phyloP scores from a whole-genome alignment of 1,139 yeast species.

The Taphrina betulina region DNA sequence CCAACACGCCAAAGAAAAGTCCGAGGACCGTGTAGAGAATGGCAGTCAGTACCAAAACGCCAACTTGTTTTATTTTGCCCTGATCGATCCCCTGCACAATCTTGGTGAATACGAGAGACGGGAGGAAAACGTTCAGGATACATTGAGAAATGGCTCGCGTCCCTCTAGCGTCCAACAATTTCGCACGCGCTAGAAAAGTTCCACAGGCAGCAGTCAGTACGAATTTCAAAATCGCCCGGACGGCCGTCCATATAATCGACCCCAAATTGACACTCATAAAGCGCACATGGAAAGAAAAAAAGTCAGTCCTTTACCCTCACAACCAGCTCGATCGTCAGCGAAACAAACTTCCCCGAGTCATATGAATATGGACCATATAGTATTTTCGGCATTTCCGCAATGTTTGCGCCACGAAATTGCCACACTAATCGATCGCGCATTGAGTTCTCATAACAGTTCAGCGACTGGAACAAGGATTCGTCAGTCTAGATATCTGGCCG shows the following conservation, averaged over 20 bases:
- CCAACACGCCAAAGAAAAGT: constrained; percentile 41
- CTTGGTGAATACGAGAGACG: constrained; percentile 75
- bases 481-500: too few species aligned
- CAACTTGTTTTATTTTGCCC: constrained; percentile 69
- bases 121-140: constrained; percentile 59
- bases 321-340: too few species aligned
- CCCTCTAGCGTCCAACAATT: constrained; percentile 21
- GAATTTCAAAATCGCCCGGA: constrained; percentile 27
- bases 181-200: constrained; percentile 17
- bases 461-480: too few species aligned
- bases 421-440: too few species aligned
- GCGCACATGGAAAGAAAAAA: neutral
- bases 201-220: constrained; percentile 24
- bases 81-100: constrained; percentile 69
- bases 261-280: constrained; percentile 24
- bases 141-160: constrained; percentile 27
- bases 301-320: too few species aligned
- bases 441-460: too few species aligned
- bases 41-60: constrained; percentile 67
- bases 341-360: too few species aligned
- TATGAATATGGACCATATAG: too few species aligned
- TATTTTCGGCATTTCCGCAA: too few species aligned
- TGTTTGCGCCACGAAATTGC: too few species aligned
- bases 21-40: constrained; percentile 50
- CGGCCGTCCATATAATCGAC: constrained; percentile 27